Conservation (phyloP, 2,329 filamentous ascomycete species). For the Diaporthe citri region DNA sequence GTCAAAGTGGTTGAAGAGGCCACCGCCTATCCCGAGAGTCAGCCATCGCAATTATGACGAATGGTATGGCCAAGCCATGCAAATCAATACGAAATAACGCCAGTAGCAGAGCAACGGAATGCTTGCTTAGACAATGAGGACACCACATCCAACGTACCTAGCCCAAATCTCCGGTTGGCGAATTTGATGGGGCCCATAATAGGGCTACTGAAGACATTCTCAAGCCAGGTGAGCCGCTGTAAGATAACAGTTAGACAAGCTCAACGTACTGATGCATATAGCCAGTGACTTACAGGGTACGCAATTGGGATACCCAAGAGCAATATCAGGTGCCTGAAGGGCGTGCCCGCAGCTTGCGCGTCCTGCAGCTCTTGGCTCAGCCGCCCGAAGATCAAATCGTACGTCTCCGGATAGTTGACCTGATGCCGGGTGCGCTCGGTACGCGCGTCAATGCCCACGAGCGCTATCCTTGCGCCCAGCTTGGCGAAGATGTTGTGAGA, state of each 20-base stretch:
- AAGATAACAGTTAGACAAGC: conserved; percentile 38
- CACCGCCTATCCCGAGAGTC: conserved; percentile 66
- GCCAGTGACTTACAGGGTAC: conserved; percentile 71
- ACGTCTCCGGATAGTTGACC: conserved; percentile 94
- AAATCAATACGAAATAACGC: not conserved
- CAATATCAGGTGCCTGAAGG: conserved; percentile 89
- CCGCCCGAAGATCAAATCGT: conserved; percentile 84
- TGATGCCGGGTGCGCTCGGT: conserved; percentile 92
- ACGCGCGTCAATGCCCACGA: conserved; percentile 91
- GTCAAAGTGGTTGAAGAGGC: conserved; percentile 93
- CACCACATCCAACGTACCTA: conserved; percentile 59
- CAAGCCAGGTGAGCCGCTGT: conserved; percentile 91
- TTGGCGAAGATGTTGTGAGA: conserved; percentile 90
- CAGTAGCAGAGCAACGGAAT: not conserved
- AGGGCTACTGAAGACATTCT: conserved; percentile 90
- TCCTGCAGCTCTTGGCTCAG: conserved; percentile 77
- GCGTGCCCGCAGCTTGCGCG: conserved; percentile 75
- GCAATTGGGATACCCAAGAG: conserved; percentile 89
- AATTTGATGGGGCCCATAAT: conserved; percentile 91
- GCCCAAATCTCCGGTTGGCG: conserved; percentile 88
- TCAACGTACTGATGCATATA: conserved; percentile 55
- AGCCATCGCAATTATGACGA: conserved; percentile 26
- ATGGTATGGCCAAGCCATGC: not conserved
- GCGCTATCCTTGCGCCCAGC: conserved; percentile 84
- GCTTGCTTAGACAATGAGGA: not conserved